Evolutionary conservation across 306 rosid genomes (phyloP).

Genomic region (Notholithocarpus densiflorus): DNA sequence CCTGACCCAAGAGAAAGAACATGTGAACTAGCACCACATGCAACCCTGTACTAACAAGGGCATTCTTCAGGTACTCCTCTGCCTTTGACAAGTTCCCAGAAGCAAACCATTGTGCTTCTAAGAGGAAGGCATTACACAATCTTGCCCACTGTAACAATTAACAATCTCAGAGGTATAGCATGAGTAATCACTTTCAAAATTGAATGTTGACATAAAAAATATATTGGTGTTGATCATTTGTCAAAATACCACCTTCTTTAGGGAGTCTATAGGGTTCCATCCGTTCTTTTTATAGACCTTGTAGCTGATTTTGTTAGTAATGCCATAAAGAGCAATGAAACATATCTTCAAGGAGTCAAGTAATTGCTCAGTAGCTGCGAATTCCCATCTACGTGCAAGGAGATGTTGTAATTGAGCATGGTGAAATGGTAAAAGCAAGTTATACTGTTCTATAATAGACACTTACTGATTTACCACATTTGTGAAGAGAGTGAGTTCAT

Average conservation of each 20-base stretch:
- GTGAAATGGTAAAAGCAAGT: neutral
- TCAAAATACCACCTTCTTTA: slow-evolving; percentile 27
- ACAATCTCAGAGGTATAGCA: neutral
- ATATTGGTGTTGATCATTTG: neutral
- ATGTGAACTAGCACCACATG: slow-evolving; percentile 16
- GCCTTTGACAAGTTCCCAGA: slow-evolving; percentile 21
- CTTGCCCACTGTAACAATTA: slow-evolving; percentile 25
- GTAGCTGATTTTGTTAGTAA: slow-evolving; percentile 51
- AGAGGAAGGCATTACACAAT: slow-evolving; percentile 28
- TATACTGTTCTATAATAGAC: too few relatives aligned
- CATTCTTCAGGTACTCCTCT: slow-evolving; percentile 26
- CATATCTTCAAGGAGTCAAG: slow-evolving; percentile 60
- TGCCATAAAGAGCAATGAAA: slow-evolving; percentile 39
- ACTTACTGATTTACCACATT: slow-evolving; percentile 46
- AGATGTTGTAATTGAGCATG: neutral
- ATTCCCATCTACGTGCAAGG: slow-evolving; percentile 49
- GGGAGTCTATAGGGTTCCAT: slow-evolving; percentile 41
- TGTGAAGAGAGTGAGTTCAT: slow-evolving; percentile 57
- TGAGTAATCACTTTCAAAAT: too few relatives aligned
- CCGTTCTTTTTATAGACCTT: slow-evolving; percentile 43
- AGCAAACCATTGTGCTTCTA: neutral
- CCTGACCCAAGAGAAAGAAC: slow-evolving; percentile 28
- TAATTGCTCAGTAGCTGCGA: slow-evolving; percentile 29
- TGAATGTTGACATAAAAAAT: too few relatives aligned
- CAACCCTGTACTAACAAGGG: slow-evolving; percentile 23